Evolutionary conservation across 495 filamentous ascomycete species (phyloP).

Genomic region (Hyphodiscus hymeniophilus): DNA sequence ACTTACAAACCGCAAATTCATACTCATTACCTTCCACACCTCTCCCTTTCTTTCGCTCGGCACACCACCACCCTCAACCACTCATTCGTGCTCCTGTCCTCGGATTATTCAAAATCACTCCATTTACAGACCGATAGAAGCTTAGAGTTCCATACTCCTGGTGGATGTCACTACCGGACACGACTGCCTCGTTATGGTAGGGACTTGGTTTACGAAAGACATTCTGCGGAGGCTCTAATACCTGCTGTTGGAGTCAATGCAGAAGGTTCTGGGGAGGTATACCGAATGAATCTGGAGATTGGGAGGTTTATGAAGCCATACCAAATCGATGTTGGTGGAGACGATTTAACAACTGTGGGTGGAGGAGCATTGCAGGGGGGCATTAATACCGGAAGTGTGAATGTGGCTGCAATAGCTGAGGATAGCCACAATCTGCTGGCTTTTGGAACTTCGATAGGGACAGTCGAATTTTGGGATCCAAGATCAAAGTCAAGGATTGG

Average conservation of each 20-base stretch:
- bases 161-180: slow-evolving; percentile 78
- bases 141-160: slow-evolving; percentile 89
- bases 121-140: slow-evolving; percentile 88
- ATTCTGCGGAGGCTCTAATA: slow-evolving; percentile 79
- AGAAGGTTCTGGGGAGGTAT: slow-evolving; percentile 84
- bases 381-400: slow-evolving; percentile 74
- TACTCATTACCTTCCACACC: slow-evolving; percentile 84
- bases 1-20: slow-evolving; percentile 94
- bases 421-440: slow-evolving; percentile 84
- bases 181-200: slow-evolving; percentile 88
- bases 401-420: slow-evolving; percentile 82
- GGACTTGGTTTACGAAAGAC: slow-evolving; percentile 76
- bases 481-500: slow-evolving; percentile 76
- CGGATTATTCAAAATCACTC: slow-evolving; percentile 89
- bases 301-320: slow-evolving; percentile 83
- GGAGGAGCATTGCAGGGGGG: slow-evolving; percentile 72
- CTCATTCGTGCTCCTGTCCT: slow-evolving; percentile 85
- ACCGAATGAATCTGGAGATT: slow-evolving; percentile 80
- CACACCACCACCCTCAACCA: slow-evolving; percentile 93
- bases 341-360: slow-evolving; percentile 56
- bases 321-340: slow-evolving; percentile 74
- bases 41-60: slow-evolving; percentile 84
- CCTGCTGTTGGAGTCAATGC: slow-evolving; percentile 81
- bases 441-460: slow-evolving; percentile 93
- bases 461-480: slow-evolving; percentile 93